Base-by-base conservation (phyloP, 768 basidiomycete genomes). In the Kwoniella mangroviensis region DNA sequence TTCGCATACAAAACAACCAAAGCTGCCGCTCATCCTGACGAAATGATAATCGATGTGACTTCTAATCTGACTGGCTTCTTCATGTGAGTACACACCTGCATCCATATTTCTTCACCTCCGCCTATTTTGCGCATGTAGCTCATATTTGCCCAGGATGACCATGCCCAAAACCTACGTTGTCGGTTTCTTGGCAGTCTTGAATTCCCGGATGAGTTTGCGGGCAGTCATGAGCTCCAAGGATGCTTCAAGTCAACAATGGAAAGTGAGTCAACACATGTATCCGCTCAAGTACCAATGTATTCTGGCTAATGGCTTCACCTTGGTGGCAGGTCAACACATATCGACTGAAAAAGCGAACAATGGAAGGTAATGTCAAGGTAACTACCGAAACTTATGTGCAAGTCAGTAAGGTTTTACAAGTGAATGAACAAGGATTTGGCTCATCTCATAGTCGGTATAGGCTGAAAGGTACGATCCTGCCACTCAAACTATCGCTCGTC, bases 81-180 rank as follows among this genome's bases (percentile, higher is more conserved):
- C 63, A 63, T 63, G 63, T 63, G 22, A 9, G 61, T 62, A 13
- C 3, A 59, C 5, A 24, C n/a, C 26, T 21, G 10, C 21, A 56
- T 28, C 15, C 3, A 22, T 56, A 4, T 24, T 0, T 21, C 13
- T 26, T 56, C 22, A 13, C 22, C 15, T 28, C 55, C 10, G 3
- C 17, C 22, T 26, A 24, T 26, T 10, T 61, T 6, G 6, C 6
- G 34, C 34, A 34, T 34, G 34, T 34, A 49, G 15, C 13, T 49
- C 45, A 19, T 15, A 49, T 12, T 58, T 58, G 19, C 56, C 5
- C 34, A 63, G 63, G 63, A 63, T 63, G 63, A 40, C 40, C 4
- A 63, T 63, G 49, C 63, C 63, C 28, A 63, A 63, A 41, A 63
- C 63, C 7, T 63, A 63, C n/a, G 52, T 63, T 28, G 63, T 63